Evolutionary conservation across 495 filamentous ascomycete genomes (phyloP).

Genomic region (Penicillium pancosmium): DNA sequence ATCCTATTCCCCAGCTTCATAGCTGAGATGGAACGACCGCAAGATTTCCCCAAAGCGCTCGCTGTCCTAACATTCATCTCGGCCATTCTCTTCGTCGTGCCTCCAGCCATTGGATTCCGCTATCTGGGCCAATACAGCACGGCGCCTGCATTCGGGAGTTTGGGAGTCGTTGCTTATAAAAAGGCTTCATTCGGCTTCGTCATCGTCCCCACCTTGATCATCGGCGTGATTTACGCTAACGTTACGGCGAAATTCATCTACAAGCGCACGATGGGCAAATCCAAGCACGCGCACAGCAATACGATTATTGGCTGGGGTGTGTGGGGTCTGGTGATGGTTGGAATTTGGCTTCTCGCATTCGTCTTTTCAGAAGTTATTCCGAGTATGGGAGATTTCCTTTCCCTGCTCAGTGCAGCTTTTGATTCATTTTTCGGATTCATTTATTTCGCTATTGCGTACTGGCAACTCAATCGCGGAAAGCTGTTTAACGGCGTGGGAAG

Average conservation of each 20-base stretch:
- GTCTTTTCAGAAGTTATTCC: conserved; percentile 55
- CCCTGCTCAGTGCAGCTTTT: conserved; percentile 50
- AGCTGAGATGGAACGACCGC: conserved; percentile 59
- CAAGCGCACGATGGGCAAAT: conserved; percentile 47
- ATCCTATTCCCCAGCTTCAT: conserved; percentile 62
- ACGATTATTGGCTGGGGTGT: conserved; percentile 52
- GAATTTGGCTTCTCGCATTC: conserved; percentile 50
- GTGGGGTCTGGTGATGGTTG: conserved; percentile 47
- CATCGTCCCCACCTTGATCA: conserved; percentile 52
- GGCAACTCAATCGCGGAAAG: conserved; percentile 44
- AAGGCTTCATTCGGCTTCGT: conserved; percentile 49
- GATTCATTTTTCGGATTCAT: conserved; percentile 45
- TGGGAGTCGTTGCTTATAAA: conserved; percentile 49
- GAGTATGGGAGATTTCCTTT: conserved; percentile 53
- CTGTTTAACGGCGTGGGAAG: conserved; percentile 31
- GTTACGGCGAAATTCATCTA: conserved; percentile 56
- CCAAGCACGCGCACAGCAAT: conserved; percentile 50
- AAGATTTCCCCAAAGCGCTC: conserved; percentile 58
- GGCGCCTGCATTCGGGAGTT: conserved; percentile 53
- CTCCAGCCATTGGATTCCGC: conserved; percentile 53
- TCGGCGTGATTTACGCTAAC: conserved; percentile 55
- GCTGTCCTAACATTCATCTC: conserved; percentile 51
- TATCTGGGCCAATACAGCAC: conserved; percentile 54
- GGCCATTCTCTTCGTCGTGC: conserved; percentile 55
- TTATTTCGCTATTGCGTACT: conserved; percentile 54